phyloP scores from a whole-genome alignment of 345 rosid species.

The Carallia brachiata region DNA sequence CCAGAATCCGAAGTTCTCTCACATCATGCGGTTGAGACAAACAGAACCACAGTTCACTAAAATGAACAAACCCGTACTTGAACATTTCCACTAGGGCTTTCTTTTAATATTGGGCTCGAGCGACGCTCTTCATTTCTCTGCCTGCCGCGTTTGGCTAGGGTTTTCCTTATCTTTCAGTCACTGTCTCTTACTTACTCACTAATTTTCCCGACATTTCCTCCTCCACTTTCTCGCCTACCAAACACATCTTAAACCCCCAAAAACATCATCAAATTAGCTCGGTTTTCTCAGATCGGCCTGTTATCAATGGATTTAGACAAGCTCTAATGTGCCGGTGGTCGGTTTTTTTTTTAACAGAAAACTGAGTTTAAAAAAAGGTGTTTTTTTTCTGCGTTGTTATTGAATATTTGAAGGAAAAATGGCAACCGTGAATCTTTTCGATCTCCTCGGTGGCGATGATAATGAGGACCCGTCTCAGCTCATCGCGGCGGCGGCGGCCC shows the following conservation, averaged over 20 bases:
- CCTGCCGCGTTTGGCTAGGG: constrained; percentile 63
- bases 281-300: neutral
- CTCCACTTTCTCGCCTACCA: constrained; percentile 10
- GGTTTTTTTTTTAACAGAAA: too few species aligned
- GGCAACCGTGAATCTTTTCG: constrained; percentile 91
- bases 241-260: neutral
- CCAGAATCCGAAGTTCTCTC: neutral
- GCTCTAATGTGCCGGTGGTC: constrained; percentile 32
- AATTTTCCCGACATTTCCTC: neutral
- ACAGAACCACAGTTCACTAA: neutral
- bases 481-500: constrained; percentile 37
- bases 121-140: neutral
- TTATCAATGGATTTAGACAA: constrained; percentile 35
- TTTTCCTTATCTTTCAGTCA: constrained; percentile 28
- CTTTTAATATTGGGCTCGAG: constrained; percentile 39
- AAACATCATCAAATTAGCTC: too few species aligned
- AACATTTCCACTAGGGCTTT: constrained; percentile 29
- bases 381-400: neutral
- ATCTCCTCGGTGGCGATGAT: constrained; percentile 67
- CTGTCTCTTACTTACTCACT: neutral
- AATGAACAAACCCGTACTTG: constrained; percentile 14
- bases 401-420: constrained; percentile 36
- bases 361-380: constrained; percentile 2
- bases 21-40: neutral
- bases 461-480: constrained; percentile 76